Base-by-base conservation (phyloP, 1,139 yeast genomes). In the Suhomyces chickasaworum region DNA sequence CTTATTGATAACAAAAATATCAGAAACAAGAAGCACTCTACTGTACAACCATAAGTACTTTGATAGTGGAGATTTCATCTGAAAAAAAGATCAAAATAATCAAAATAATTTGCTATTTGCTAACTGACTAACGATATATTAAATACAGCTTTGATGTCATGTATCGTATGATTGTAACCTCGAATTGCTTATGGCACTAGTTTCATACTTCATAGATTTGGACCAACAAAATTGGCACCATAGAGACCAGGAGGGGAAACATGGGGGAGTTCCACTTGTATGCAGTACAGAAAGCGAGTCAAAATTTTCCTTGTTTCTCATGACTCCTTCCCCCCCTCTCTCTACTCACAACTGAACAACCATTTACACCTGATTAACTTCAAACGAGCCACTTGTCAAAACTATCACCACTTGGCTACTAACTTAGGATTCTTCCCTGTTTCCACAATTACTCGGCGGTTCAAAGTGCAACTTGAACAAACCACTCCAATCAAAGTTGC, bases 1-100 rank as follows among this genome's bases (percentile, higher is more conserved):
- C 73, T 93, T 53, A 81, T 87, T 55, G 84, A 85, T 41, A 90
- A 89, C 66, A 78, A 77, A 54, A 48, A 58, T 44, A 64, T 65
- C 34, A 61, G 71, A 54, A 47, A 53, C 25, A 42, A 37, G 56
- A 40, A 41, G 12, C 17, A 15, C 8, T 25, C 29, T 7, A 23
- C 27, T 9, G 29, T 12, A 3, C 13, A 25, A 10, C 3, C 29
- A 10, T 25, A 12, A 25, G 29, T 25, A 6, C 13, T 10, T n/a
- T n/a, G n/a, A n/a, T n/a, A n/a, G n/a, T n/a, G n/a, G n/a, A n/a
- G n/a, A n/a, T n/a, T n/a, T n/a, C n/a, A n/a, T n/a, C n/a, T n/a
- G 31, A 30, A 13, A 38, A 21, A 31, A 12, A 33, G 20, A 7
- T 12, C 10, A 13, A 29, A 29, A 29, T n/a, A n/a, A n/a, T n/a